These are phyloP conservation scores for Allium fistulosum DNA, from an alignment of 106 monocot species.

Conservation along the genomic window DNA sequence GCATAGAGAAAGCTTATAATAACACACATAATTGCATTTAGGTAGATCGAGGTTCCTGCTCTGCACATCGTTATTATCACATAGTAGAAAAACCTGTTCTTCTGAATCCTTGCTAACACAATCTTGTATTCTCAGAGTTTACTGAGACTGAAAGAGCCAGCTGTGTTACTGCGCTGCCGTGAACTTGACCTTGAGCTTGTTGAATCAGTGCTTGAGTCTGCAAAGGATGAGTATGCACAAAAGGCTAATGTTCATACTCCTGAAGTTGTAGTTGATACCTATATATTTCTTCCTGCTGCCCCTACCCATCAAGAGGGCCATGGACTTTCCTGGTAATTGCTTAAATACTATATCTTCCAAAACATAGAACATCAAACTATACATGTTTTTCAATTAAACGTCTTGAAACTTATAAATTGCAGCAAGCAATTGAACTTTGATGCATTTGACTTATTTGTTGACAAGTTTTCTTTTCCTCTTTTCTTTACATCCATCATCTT, in stretches of 20 bases:
- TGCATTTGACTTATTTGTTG: no score
- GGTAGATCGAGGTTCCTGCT: no score
- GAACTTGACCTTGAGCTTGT: constrained; percentile 53
- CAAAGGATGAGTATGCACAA: constrained; percentile 61
- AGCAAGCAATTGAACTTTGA: no score
- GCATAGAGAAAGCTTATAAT: no score
- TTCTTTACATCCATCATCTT: no score
- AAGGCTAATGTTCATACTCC: constrained; percentile 69
- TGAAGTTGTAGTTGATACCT: constrained; percentile 47
- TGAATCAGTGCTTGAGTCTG: constrained; percentile 44
- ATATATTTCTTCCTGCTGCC: constrained; percentile 58
- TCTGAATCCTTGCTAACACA: background rate
- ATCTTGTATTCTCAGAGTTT: constrained; percentile 44
- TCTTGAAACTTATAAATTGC: no score
- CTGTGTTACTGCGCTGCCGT: constrained; percentile 76
- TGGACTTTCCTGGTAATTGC: constrained; percentile 61
- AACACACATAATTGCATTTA: no score
- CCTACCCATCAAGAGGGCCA: constrained; percentile 46
- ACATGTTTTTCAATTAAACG: no score
- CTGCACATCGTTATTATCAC: no score
- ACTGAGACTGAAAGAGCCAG: constrained; percentile 80
- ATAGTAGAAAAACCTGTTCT: no score
- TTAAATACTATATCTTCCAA: background rate
- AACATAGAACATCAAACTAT: no score
- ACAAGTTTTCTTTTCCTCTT: no score